These are phyloP conservation scores for Naganishia onofrii DNA, from an alignment of 768 basidiomycete genomes.

Conservation along the genomic window DNA sequence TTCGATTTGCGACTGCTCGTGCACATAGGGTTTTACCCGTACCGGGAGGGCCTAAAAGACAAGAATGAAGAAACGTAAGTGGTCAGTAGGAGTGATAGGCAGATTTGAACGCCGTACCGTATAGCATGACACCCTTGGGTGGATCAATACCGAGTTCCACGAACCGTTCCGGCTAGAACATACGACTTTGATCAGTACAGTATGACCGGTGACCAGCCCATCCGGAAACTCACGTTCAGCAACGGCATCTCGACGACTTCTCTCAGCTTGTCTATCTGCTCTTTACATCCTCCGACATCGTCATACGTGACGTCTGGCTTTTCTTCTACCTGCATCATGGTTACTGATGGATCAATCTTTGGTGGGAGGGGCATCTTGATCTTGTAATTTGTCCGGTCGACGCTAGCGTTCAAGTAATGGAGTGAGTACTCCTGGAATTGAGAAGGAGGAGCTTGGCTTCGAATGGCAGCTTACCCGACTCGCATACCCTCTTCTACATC, in stretches of 20 bases:
- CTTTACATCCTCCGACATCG: conserved; percentile 97
- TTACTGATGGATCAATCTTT: conserved; percentile 98
- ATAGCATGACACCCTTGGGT: conserved; percentile 94
- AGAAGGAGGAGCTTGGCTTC: not conserved
- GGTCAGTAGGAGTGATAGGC: not conserved
- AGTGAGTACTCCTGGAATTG: not conserved
- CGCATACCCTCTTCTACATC: conserved; percentile 99
- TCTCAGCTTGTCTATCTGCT: conserved; percentile 96
- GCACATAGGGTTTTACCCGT: conserved; percentile 94
- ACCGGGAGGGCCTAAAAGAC: conserved; percentile 41
- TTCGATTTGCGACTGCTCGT: conserved; percentile 94
- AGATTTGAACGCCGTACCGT: conserved; percentile 56
- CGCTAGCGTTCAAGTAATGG: conserved; percentile 7
- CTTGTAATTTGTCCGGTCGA: conserved; percentile 74
- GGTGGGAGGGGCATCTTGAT: conserved; percentile 98
- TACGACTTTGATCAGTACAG: not conserved
- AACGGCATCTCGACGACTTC: conserved; percentile 97
- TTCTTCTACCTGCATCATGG: conserved; percentile 74
- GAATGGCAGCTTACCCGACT: conserved; percentile 74
- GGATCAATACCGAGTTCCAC: conserved; percentile 98
- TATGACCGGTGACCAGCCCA: not conserved
- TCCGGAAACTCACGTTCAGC: conserved; percentile 66
- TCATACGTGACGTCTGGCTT: conserved; percentile 61
- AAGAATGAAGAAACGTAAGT: not conserved
- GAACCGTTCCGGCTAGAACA: conserved; percentile 89